These are phyloP conservation scores for Quercus suber DNA, from an alignment of 306 rosid species.

Conservation along the genomic window DNA sequence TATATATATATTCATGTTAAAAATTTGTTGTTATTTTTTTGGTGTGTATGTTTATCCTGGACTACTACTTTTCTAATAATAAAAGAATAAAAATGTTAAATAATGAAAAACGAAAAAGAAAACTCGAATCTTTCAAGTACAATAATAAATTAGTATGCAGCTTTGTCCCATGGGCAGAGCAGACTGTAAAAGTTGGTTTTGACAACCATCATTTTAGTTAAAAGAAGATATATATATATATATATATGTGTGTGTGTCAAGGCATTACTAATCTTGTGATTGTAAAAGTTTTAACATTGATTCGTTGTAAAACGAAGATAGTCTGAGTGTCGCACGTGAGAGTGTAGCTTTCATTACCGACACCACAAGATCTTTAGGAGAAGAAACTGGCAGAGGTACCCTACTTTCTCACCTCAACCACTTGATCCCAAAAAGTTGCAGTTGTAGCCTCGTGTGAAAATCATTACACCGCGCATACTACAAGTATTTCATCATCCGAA, in stretches of 20 bases:
- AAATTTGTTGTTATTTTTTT: no score
- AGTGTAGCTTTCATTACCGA: slow-evolving; percentile 47
- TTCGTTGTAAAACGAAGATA: neutral
- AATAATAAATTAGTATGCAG: neutral
- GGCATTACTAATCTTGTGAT: neutral
- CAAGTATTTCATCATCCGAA: neutral
- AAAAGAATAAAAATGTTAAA: neutral
- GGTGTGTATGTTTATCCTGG: no score
- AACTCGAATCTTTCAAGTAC: neutral
- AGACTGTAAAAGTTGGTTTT: neutral
- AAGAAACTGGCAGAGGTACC: slow-evolving; percentile 10
- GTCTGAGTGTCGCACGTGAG: slow-evolving; percentile 37
- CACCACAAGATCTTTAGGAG: slow-evolving; percentile 24
- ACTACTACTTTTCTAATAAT: neutral
- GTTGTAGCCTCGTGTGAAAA: slow-evolving; percentile 19
- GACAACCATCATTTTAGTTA: neutral
- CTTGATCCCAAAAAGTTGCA: slow-evolving; percentile 23
- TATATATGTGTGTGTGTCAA: neutral
- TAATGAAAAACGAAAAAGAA: neutral
- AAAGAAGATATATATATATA: neutral
- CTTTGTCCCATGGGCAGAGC: slow-evolving; percentile 2
- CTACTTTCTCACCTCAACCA: slow-evolving; percentile 23
- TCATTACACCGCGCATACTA: slow-evolving; percentile 40
- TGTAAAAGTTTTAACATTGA: neutral
- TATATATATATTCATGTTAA: no score